A percentile compares a stretch with the other conserved stretches of the same genome.
Conservation (phyloP, 345 rosid genomes). For the Eucalyptus pumila region DNA sequence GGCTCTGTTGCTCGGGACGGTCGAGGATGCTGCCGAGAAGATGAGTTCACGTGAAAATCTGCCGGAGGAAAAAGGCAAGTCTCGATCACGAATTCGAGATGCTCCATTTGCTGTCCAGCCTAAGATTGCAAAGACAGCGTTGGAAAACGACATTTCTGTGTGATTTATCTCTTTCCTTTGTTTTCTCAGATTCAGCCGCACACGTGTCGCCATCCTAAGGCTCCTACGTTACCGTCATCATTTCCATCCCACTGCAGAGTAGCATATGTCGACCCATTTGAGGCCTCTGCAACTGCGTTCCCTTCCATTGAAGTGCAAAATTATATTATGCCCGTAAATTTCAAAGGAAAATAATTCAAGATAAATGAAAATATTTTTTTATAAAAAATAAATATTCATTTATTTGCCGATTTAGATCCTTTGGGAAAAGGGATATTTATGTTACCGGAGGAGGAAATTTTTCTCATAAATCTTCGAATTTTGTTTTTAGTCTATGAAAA, state of each 20-base stretch:
- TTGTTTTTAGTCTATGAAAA: neutral
- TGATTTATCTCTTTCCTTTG: fast-evolving
- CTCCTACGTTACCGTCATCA: neutral
- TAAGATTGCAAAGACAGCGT: neutral
- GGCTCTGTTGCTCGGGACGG: neutral
- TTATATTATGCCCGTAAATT: neutral
- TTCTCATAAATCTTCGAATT: neutral
- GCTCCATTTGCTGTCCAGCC: neutral
- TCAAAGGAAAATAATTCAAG: neutral
- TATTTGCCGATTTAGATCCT: neutral
- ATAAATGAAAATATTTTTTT: too few relatives aligned
- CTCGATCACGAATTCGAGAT: neutral
- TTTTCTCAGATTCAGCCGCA: neutral
- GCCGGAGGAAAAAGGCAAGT: neutral
- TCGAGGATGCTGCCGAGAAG: neutral
- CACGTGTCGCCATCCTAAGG: neutral
- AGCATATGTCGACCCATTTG: neutral
- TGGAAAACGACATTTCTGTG: neutral
- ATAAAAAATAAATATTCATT: neutral
- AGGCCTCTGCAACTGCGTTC: neutral
- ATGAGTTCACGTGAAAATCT: neutral
- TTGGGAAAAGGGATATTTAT: neutral
- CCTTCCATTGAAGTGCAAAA: neutral
- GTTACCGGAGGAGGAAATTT: neutral
- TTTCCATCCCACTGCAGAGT: neutral